A percentile compares a stretch with the other conserved stretches of the same genome.
These are phyloP conservation scores for Mycena latifolia DNA, from an alignment of 768 basidiomycete species.

Conservation along the genomic window DNA sequence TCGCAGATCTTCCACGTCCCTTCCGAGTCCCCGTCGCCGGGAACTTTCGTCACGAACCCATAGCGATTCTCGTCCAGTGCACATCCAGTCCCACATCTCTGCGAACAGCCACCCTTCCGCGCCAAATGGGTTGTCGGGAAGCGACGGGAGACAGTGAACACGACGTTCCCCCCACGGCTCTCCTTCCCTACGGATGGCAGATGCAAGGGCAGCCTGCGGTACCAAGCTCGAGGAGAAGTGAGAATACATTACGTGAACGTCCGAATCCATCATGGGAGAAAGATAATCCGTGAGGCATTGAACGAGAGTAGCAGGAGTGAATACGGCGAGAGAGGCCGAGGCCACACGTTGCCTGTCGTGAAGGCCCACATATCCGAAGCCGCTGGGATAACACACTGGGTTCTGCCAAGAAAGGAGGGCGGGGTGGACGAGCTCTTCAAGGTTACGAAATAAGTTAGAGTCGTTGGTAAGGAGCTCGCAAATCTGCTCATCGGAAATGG, in stretches of 20 bases:
- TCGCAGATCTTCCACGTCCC: conserved; percentile 24
- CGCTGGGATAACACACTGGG: conserved; percentile 31
- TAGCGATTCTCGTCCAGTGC: neutral
- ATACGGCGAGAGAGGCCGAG: conserved; percentile 40
- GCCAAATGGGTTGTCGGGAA: conserved; percentile 4
- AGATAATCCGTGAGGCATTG: conserved; percentile 39
- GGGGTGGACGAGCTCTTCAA: conserved; percentile 47
- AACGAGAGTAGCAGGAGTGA: conserved; percentile 42
- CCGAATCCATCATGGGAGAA: neutral
- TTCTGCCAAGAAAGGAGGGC: conserved; percentile 34
- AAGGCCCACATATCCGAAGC: conserved; percentile 36
- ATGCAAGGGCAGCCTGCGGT: conserved; percentile 34
- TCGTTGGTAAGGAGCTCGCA: conserved; percentile 37
- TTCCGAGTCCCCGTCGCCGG: too few relatives aligned
- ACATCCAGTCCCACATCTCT: conserved; percentile 11
- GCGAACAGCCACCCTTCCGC: conserved; percentile 39
- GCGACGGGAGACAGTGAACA: conserved; percentile 32
- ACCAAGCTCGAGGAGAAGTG: conserved; percentile 20
- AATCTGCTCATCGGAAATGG: conserved; percentile 38
- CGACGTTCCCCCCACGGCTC: conserved; percentile 37
- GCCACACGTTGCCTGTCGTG: neutral
- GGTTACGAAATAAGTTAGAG: conserved; percentile 42
- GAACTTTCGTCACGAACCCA: conserved; percentile 16
- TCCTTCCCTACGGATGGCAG: conserved; percentile 29
- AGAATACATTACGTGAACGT: neutral